Evolutionary conservation across 2,329 filamentous ascomycete species (phyloP).

Genomic region (Cryphonectria naterciae): DNA sequence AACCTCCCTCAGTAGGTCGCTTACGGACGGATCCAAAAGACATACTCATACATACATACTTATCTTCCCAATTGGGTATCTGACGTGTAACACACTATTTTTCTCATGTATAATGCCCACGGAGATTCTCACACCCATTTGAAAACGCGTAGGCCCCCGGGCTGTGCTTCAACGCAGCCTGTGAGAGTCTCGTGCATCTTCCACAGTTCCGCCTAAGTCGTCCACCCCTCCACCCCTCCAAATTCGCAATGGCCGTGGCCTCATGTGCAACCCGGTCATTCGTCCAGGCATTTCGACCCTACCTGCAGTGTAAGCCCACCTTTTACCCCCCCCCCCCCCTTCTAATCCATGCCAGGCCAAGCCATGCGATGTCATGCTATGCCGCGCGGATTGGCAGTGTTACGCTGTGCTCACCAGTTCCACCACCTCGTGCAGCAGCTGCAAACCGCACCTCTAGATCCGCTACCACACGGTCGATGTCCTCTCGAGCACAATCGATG

Average conservation of each 20-base stretch:
- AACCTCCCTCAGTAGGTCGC: neutral
- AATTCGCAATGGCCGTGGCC: constrained; percentile 28
- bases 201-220: neutral
- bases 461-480: neutral
- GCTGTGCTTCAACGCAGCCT: constrained; percentile 26
- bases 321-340: constrained; percentile 1
- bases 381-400: neutral
- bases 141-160: constrained; percentile 24
- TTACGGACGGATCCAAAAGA: constrained; percentile 8
- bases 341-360: constrained; percentile 8
- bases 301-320: constrained; percentile 29
- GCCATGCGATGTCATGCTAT: neutral
- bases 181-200: constrained; percentile 12
- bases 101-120: constrained; percentile 18
- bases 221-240: constrained; percentile 3
- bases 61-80: neutral
- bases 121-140: constrained; percentile 10
- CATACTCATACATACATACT: neutral
- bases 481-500: neutral
- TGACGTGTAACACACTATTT: neutral
- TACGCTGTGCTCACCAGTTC: constrained; percentile 11
- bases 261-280: constrained; percentile 28
- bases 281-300: constrained; percentile 26
- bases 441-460: constrained; percentile 10
- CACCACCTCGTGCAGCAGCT: neutral